Base-by-base conservation (phyloP, 257 asterid species). In the Solanum clarkiae region DNA sequence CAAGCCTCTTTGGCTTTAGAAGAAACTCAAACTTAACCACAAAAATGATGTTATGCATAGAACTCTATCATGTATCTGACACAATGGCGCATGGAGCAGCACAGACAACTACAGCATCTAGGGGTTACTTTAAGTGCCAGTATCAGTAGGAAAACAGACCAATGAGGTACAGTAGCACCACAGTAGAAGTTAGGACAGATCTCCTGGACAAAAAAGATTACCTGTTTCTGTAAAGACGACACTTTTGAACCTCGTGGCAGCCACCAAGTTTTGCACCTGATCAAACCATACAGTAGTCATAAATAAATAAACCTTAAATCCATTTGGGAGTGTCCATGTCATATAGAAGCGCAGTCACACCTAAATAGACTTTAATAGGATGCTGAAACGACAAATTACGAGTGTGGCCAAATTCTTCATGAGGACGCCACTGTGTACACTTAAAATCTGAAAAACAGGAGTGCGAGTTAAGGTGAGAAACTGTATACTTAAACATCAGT, bases 281-380 rank as follows among this genome's bases (percentile, higher is more conserved):
- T 59, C 57, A 66, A 87, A 79, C 86, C 68, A 26, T 16, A 53
- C 62, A 53, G 9, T 79, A 79, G 65, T 79, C 82, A 53, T 26
- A 26, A 26, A 26, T 42, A 70, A 75, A 79, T 9, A 53, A 16
- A 53, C 10, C 49, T 79, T 10, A 24, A 57, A 79, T 29, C 59
- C 65, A 79, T 36, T 53, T 16, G 65, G 29, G 63, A 77, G 62
- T 15, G 26, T 53, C 44, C 82, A 79, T 6, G 6, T 77, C 24
- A 79, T 69, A 65, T 55, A 72, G 82, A 51, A 82, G 86, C 36
- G 10, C 36, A 24, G 65, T 68, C 89, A n/a, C 92, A 95, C 99
- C 99, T 85, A 97, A 91, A 87, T 97, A 97, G 74, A 97, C 36
- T 91, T 97, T 97, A 79, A 97, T 95, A 85, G 99, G 99, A 90